Conservation (phyloP, 2,329 filamentous ascomycete genomes). For the Claviceps humidiphila region DNA sequence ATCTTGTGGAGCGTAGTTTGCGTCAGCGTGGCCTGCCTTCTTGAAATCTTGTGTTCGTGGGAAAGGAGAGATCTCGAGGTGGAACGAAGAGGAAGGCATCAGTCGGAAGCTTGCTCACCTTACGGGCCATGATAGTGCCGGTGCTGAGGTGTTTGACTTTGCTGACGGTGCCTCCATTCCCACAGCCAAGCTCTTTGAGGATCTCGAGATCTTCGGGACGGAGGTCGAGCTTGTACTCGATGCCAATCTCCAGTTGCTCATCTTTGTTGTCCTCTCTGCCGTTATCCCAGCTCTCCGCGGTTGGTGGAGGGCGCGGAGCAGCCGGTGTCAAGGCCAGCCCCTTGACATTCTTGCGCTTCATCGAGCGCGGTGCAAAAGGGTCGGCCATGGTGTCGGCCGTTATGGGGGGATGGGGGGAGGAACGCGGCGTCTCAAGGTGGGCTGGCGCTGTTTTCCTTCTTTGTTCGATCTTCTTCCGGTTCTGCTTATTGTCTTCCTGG, state of each 20-base stretch:
- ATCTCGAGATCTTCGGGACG: constrained; percentile 85
- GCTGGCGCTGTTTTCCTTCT: not conserved
- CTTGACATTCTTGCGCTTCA: constrained; percentile 99
- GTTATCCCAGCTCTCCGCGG: constrained; percentile 55
- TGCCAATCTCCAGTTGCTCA: constrained; percentile 76
- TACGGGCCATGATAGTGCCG: constrained; percentile 93
- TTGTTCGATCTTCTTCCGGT: not conserved
- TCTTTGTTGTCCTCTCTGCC: constrained; percentile 46
- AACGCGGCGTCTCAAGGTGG: not conserved
- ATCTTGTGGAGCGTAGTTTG: constrained; percentile 40
- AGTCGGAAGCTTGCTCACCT: constrained; percentile 42
- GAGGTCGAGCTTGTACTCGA: constrained; percentile 90
- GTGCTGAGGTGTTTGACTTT: constrained; percentile 93
- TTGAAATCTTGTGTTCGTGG: no score
- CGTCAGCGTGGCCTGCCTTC: constrained; percentile 6
- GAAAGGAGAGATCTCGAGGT: not conserved
- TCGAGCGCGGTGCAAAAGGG: constrained; percentile 55
- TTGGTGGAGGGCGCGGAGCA: constrained; percentile 56
- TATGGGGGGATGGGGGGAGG: not conserved
- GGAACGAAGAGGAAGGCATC: not conserved
- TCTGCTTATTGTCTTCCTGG: not conserved
- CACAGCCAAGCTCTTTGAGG: constrained; percentile 85
- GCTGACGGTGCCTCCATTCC: constrained; percentile 95
- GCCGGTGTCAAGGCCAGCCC: constrained; percentile 77
- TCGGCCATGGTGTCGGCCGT: constrained; percentile 40